Evolutionary conservation across 2,329 filamentous ascomycete genomes (phyloP), one percentile per base, ranked within the genome.

Genomic region (Epichloe coenophiala): DNA sequence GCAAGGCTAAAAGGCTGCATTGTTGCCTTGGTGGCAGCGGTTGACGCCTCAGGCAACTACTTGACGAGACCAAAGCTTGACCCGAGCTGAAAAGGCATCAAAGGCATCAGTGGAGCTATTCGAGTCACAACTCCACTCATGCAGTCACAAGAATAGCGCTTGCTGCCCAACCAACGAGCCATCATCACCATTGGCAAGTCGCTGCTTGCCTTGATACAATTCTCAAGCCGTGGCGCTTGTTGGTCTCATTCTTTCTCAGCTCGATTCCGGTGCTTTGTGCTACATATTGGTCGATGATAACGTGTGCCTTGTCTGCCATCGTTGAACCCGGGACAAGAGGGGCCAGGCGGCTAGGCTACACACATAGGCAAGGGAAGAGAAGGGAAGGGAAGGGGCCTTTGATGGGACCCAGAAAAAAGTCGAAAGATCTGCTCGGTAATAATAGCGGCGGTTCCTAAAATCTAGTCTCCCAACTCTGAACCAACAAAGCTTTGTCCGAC

Each of bases 1-100:
- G 35, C 56, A 62, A 65, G 63, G 65, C 63, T 65, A 35, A 54
- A 62, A 65, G 63, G 65, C 63, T 66, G 63, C 57, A 56, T 59
- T 56, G 61, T 51, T 62, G 60, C 57, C 60, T 67, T 56, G 56
- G 49, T 39, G 27, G 45, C 36, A 40, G 54, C 55, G 54, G 54
- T n/a, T 38, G 51, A 55, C 55, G 59, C 64, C 61, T 67, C 56
- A 68, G 65, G 65, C 65, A 6, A 6, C 4, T 23, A 23, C 17
- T 17, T 17, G 21, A 23, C 21, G 1, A 23, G 21, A 5, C 21
- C 21, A 23, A 23, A 5, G 21, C 21, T 23, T 23, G 21, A 23
- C 21, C 21, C 21, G 21, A 23, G 21, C 21, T 23, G 21, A 23
- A 42, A 11, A 45, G 13, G 8, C 17, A 17, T 17, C 17, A 17